Base-by-base conservation (phyloP, 768 basidiomycete genomes). In the Cystofilobasidium capitatum region DNA sequence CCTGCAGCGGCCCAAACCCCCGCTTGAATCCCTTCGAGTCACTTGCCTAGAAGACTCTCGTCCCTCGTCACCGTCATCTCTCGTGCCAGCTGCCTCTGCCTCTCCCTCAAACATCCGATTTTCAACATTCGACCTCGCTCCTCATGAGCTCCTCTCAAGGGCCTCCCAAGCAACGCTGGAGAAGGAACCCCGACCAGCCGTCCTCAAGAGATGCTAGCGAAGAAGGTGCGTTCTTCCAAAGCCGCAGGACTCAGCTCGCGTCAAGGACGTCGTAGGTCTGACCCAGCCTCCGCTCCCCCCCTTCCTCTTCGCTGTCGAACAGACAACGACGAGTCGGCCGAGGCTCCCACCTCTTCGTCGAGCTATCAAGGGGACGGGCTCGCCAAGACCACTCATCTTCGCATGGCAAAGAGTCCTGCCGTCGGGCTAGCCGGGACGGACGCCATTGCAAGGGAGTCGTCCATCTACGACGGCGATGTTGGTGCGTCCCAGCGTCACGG, bases 401-500 rank as follows among this genome's bases (percentile, higher is more conserved):
- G 60, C 66, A 13, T 49, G 62, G 59, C 61, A 55, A n/a, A 65
- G 58, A 36, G 71, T 51, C 44, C 66, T 64, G 26, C 58, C 7
- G 60, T 40, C 7, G 24, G 58, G 17, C 42, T 22, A 24, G n/a
- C n/a, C n/a, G 47, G 36, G 7, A 37, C 17, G 45, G 47, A 63
- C 5, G 31, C 62, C n/a, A 33, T 51, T n/a, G 61, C 45, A 22
- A 42, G 57, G 29, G 58, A 67, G 47, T 63, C 62, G 4, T 36
- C 24, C 54, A 76, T 75, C n/a, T 77, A 77, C 55, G 77, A 78
- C 65, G 77, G 77, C 0, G 77, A 78, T 71, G 58, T 78, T 35
- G 77, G 77, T 66, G 70, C 72, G 40, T 73, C 73, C 1, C 74
- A 72, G 2, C 3, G 20, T 40, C 14, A 33, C 47, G 29, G 33